A percentile compares a stretch with the other conserved stretches of the same genome.
These are phyloP conservation scores for Nicotiana otophora DNA, from an alignment of 257 asterid species.

Conservation along the genomic window DNA sequence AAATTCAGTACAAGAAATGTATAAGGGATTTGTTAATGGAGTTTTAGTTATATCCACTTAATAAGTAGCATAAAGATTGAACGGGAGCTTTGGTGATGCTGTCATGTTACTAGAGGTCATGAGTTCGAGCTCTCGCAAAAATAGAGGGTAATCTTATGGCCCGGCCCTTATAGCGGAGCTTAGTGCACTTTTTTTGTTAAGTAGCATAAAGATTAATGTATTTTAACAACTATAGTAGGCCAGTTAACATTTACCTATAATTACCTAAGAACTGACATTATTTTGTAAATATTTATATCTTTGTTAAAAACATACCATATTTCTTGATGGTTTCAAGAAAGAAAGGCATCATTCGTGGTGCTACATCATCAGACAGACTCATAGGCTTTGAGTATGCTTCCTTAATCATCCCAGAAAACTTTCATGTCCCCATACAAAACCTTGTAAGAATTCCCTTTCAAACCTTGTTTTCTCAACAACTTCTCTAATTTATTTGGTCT, in stretches of 20 bases:
- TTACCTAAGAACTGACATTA: not conserved
- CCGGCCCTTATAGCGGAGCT: too few species aligned
- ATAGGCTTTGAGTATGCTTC: constrained; percentile 14
- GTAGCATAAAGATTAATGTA: too few species aligned
- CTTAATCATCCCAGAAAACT: not conserved
- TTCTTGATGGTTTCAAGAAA: not conserved
- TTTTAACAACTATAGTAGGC: too few species aligned
- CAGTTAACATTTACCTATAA: too few species aligned
- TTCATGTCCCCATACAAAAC: constrained; percentile 21
- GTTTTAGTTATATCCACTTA: too few species aligned
- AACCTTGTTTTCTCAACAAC: constrained; percentile 20
- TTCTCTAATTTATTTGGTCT: constrained; percentile 18
- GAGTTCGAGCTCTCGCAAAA: too few species aligned
- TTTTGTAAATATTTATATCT: not conserved
- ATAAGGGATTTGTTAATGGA: not conserved
- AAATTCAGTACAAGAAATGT: not conserved
- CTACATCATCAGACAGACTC: constrained; percentile 6
- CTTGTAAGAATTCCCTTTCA: constrained; percentile 31
- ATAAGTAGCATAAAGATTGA: too few species aligned
- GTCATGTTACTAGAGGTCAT: too few species aligned
- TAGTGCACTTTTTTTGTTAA: too few species aligned
- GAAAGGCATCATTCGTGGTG: constrained; percentile 6
- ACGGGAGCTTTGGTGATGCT: too few species aligned
- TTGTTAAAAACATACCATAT: constrained; percentile 9
- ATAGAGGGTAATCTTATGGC: too few species aligned